Evolutionary conservation across 75 land plant genomes (phyloP).

Genomic region (Pinus taeda): DNA sequence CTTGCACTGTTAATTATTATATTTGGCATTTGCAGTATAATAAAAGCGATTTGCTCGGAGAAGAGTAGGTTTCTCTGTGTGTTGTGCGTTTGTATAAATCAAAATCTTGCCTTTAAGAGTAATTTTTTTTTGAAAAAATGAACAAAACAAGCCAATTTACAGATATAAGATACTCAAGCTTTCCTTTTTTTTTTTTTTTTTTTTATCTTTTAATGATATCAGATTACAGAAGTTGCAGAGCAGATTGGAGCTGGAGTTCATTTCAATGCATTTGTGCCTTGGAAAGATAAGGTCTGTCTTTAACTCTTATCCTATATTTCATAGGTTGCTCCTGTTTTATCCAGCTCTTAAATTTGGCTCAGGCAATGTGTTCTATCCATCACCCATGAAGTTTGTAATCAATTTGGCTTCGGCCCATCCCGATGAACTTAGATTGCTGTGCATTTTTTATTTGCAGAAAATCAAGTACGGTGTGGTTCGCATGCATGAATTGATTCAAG

Average conservation of each 20-base stretch:
- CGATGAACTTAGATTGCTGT: constrained; percentile 4
- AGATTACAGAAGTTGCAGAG: constrained; percentile 75
- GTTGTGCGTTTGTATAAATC: too few relatives aligned
- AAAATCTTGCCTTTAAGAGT: too few relatives aligned
- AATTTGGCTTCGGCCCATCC: not conserved
- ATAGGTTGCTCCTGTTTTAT: not conserved
- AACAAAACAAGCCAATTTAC: not conserved
- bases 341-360: not conserved
- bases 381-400: not conserved
- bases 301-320: not conserved
- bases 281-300: constrained; percentile 62
- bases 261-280: constrained; percentile 88
- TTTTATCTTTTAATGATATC: constrained; percentile 5
- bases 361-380: not conserved
- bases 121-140: not conserved
- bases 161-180: not conserved
- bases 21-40: too few relatives aligned
- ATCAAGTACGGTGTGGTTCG: constrained; percentile 94
- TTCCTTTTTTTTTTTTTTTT: constrained; percentile 7
- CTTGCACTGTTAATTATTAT: not conserved
- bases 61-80: too few relatives aligned
- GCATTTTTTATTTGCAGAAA: constrained; percentile 32
- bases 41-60: too few relatives aligned
- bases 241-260: constrained; percentile 89
- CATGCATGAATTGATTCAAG: constrained; percentile 64